phyloP scores from a whole-genome alignment of 1,139 yeast species.

The Zygotorulaspora mrakii region DNA sequence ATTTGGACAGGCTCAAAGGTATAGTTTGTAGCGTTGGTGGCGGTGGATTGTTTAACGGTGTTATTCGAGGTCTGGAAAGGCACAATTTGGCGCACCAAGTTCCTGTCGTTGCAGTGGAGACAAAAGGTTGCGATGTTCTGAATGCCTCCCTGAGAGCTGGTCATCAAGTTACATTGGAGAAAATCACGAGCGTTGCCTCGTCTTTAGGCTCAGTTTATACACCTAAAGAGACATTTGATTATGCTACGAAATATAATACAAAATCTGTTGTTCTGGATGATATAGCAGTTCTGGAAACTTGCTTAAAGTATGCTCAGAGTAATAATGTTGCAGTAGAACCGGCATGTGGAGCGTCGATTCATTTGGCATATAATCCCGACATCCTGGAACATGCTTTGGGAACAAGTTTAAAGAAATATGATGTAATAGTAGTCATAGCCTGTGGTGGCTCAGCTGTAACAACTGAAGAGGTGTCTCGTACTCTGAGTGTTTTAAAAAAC shows the following conservation, averaged over 20 bases:
- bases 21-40: conserved; percentile 71
- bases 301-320: conserved; percentile 48
- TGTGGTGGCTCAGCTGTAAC: conserved; percentile 62
- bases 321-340: conserved; percentile 59
- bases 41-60: conserved; percentile 67
- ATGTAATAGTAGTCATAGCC: conserved; percentile 53
- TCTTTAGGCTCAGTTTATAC: conserved; percentile 59
- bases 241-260: conserved; percentile 41
- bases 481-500: too few relatives aligned
- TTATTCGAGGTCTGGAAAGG: conserved; percentile 51
- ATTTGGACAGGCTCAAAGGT: conserved; percentile 45
- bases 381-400: conserved; percentile 38
- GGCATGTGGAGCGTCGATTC: conserved; percentile 71
- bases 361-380: conserved; percentile 45
- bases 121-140: conserved; percentile 58
- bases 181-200: conserved; percentile 55
- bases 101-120: conserved; percentile 55
- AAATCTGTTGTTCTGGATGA: conserved; percentile 51
- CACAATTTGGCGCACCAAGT: conserved; percentile 40
- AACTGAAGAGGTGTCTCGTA: too few relatives aligned
- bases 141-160: conserved; percentile 46
- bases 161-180: conserved; percentile 43
- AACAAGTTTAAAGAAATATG: conserved; percentile 41
- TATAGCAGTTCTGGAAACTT: conserved; percentile 50
- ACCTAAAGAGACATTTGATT: conserved; percentile 45